Evolutionary conservation across 805 yeast species (phyloP).

Genomic region (Diddensiella caesifluorescens): DNA sequence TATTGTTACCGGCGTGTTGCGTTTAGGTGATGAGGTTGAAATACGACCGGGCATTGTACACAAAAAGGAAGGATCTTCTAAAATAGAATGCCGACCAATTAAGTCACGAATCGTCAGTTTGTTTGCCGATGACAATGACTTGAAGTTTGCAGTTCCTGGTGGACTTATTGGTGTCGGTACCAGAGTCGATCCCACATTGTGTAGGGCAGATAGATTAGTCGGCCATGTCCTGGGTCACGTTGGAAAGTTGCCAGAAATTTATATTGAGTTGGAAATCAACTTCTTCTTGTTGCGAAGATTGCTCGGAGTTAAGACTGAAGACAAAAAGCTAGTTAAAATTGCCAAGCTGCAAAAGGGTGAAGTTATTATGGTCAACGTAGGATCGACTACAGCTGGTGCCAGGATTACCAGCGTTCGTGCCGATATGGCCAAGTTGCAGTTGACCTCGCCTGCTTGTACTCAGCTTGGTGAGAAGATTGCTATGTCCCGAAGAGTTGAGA

Average conservation of each 20-base stretch:
- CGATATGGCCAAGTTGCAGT: constrained; percentile 96
- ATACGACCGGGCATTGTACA: constrained; percentile 99
- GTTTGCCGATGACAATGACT: constrained; percentile 95
- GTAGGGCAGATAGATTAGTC: constrained; percentile 98
- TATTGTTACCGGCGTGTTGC: constrained; percentile 92
- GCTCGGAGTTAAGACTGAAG: constrained; percentile 97
- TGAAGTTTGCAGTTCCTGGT: constrained; percentile 99
- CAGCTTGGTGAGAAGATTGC: constrained; percentile 98
- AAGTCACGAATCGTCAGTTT: constrained; percentile 89
- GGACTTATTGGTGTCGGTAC: constrained; percentile 99
- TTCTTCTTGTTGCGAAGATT: constrained; percentile 94
- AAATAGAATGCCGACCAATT: constrained; percentile 92
- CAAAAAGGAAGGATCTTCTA: constrained; percentile 70
- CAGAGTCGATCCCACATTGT: constrained; percentile 94
- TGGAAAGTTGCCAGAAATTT: constrained; percentile 92
- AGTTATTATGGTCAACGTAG: constrained; percentile 97
- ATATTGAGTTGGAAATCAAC: constrained; percentile 95
- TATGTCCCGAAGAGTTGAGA: constrained; percentile 95
- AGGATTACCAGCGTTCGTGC: constrained; percentile 97
- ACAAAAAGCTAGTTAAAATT: constrained; percentile 94
- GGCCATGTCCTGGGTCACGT: constrained; percentile 99
- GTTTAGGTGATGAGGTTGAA: constrained; percentile 96
- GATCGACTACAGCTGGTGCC: constrained; percentile 99
- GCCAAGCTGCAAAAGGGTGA: constrained; percentile 91
- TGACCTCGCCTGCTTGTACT: constrained; percentile 98